Conservation (phyloP, 768 basidiomycete genomes). For the Artomyces pyxidatus region DNA sequence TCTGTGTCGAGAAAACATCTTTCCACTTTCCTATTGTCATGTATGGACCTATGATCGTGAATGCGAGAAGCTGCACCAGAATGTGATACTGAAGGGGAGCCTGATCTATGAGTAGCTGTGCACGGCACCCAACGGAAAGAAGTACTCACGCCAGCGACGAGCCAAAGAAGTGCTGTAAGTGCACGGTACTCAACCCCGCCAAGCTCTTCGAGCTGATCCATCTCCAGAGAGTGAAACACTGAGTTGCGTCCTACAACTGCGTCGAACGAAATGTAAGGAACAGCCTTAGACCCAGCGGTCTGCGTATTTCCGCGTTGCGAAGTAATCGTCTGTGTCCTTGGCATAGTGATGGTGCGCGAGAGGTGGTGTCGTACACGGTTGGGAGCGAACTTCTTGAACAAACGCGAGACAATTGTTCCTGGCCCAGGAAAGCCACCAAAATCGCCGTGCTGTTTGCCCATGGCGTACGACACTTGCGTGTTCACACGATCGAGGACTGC, state of each 20-base stretch:
- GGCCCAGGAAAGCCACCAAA: conserved; percentile 78
- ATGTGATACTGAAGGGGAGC: conserved; percentile 61
- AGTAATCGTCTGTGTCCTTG: conserved; percentile 54
- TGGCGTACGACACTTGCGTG: too few species aligned
- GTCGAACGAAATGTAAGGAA: conserved; percentile 81
- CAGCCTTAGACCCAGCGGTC: conserved; percentile 37
- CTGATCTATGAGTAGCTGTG: background rate
- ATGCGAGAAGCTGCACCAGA: conserved; percentile 56
- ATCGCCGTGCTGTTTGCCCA: too few species aligned
- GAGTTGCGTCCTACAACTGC: conserved; percentile 83
- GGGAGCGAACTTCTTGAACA: conserved; percentile 59
- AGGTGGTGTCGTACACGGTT: conserved; percentile 41
- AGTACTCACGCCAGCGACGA: conserved; percentile 59
- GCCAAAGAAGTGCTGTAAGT: conserved; percentile 72
- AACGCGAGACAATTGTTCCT: conserved; percentile 38
- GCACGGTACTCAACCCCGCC: conserved; percentile 93
- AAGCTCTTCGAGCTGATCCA: conserved; percentile 83
- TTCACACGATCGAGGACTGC: too few species aligned
- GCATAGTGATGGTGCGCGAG: conserved; percentile 68
- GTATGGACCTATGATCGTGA: conserved; percentile 75
- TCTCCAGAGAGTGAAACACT: conserved; percentile 55
- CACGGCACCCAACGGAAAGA: background rate
- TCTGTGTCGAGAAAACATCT: conserved; percentile 49
- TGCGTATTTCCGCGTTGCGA: conserved; percentile 30
- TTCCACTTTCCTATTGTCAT: conserved; percentile 56